Evolutionary conservation across 805 yeast genomes (phyloP), one percentile per base, ranked within the genome.

Genomic region (Clavispora santaluciae): DNA sequence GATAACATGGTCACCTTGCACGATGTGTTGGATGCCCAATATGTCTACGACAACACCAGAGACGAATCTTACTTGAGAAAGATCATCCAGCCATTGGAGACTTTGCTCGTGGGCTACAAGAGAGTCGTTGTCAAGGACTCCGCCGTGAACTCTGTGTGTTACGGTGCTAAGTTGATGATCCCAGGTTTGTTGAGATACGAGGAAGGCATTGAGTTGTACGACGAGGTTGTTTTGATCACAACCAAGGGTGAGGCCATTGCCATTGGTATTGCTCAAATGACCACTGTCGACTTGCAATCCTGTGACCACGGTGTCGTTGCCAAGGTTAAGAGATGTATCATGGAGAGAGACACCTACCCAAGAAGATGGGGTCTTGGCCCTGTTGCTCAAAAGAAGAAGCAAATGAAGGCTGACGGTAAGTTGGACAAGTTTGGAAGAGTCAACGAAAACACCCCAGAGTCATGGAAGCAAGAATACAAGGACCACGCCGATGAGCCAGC

Each of bases 291-390:
- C 64, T 76, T 93, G 57, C 90, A 96, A 47, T 72, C 93, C 23
- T 91, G 98, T 70, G 99, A 93, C 68, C 99, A 93, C 64, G 99
- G 99, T 59, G 89, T 90, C 46, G 99, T 91, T 59, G 96, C 99
- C 53, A 89, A 87, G 75, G 95, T 93, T 60, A 93, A 93, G 79
- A 86, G 99, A 75, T 91, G 98, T 75, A 93, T 93, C 58, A 93
- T 93, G 99, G 99, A 93, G 75, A 84, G 99, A 75, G 99, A 93
- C 67, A 80, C 95, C 39, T 93, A 93, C 69, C 99, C 99, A 71
- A 86, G 99, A 78, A 84, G 97, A 78, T 93, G 99, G 99, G 99
- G 99, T 48, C 73, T 93, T 56, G 99, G 99, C 57, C 99, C 99
- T 57, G 87, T 90, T 63, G 98, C 99, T 46, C 88, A 86, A 70